Percentiles rank a stretch among this genome's conserved stretches.
Evolutionary conservation across 2,329 filamentous ascomycete genomes (phyloP).

Genomic region (Exophiala xenobiotica): DNA sequence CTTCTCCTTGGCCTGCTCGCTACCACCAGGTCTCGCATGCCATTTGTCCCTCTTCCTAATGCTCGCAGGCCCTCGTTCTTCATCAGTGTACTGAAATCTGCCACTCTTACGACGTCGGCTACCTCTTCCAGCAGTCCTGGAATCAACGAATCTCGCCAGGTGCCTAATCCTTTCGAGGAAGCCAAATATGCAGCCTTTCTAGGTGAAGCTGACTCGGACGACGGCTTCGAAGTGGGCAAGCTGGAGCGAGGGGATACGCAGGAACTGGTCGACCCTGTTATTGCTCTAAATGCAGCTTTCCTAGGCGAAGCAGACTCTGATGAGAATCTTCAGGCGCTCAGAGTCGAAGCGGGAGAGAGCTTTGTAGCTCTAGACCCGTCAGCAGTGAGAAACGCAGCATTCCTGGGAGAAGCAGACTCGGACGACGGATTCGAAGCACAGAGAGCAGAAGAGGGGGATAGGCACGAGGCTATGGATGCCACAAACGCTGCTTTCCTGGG

Average conservation of each 20-base stretch:
- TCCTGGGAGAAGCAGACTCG: slow-evolving; percentile 22
- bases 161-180: background rate
- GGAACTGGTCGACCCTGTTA: slow-evolving; percentile 17
- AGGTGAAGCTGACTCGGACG: slow-evolving; percentile 29
- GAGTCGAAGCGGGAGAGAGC: slow-evolving; percentile 5
- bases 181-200: slow-evolving; percentile 23
- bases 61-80: background rate
- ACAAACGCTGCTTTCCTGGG: slow-evolving; percentile 20
- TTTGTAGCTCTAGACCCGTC: slow-evolving; percentile 7
- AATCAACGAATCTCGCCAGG: slow-evolving; percentile 6
- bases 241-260: slow-evolving; percentile 15
- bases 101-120: slow-evolving; percentile 7
- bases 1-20: slow-evolving; percentile 13
- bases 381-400: slow-evolving; percentile 7
- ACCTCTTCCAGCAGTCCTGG: slow-evolving; percentile 5
- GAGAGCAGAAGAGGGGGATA: slow-evolving; percentile 19
- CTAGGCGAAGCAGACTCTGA: slow-evolving; percentile 20
- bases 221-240: slow-evolving; percentile 20
- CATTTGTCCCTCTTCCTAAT: background rate
- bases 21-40: slow-evolving; percentile 1
- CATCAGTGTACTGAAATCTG: slow-evolving; percentile 4
- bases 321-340: slow-evolving; percentile 10
- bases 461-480: slow-evolving; percentile 15
- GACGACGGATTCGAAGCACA: slow-evolving; percentile 24
- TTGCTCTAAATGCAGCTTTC: slow-evolving; percentile 20